These are phyloP conservation scores for Apiotrichum siamense DNA, from an alignment of 1,284 basidiomycete species.

Conservation along the genomic window DNA sequence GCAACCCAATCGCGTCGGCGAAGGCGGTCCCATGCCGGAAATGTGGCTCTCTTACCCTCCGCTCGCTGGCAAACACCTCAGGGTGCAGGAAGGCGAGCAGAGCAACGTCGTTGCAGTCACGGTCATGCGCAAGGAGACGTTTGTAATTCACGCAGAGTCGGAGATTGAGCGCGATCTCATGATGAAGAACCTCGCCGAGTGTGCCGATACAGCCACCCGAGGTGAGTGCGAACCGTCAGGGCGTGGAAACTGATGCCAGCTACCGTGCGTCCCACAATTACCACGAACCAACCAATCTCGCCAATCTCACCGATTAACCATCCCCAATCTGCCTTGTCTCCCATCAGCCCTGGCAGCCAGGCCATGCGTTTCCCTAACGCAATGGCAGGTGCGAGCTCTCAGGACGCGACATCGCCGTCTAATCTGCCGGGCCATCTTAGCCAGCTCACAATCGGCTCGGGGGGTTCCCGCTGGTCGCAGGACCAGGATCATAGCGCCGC, in stretches of 20 bases:
- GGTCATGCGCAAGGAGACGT: conserved; percentile 82
- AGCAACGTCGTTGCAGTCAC: conserved; percentile 64
- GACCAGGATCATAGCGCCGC: background rate
- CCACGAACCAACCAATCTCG: background rate
- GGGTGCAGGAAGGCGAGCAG: conserved; percentile 57
- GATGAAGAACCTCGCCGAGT: conserved; percentile 70
- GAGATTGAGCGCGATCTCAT: conserved; percentile 60
- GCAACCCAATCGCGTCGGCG: conserved; percentile 43
- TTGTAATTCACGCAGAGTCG: conserved; percentile 64
- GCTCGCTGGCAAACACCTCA: conserved; percentile 85
- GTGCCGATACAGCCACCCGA: conserved; percentile 70
- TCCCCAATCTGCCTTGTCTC: background rate
- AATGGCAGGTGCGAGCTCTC: conserved; percentile 16
- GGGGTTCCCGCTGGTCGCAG: background rate
- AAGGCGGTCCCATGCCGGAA: conserved; percentile 59
- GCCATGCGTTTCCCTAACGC: conserved; percentile 29
- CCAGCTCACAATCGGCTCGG: background rate
- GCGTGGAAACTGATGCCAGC: background rate
- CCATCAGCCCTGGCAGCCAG: background rate
- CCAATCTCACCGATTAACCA: background rate
- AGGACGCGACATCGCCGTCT: background rate
- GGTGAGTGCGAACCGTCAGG: conserved; percentile 51
- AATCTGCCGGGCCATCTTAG: background rate
- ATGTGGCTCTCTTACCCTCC: conserved; percentile 96
- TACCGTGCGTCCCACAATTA: background rate